Base-by-base conservation (phyloP, 192 early-diverging fungal species). In the Coemansia sp. region DNA sequence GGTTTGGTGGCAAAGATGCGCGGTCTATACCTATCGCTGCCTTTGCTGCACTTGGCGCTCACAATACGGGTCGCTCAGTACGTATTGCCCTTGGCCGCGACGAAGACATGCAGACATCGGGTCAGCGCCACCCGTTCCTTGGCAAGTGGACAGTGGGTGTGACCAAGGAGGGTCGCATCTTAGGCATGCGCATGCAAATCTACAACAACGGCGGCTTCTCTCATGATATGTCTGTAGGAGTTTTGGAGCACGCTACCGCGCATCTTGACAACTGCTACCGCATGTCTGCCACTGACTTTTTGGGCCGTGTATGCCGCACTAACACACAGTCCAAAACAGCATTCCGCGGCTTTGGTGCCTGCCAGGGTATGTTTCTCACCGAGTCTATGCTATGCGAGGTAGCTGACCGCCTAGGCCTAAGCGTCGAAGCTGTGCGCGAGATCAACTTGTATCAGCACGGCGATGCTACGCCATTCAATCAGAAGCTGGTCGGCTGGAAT, bases 291-390 rank as follows among this genome's bases (percentile, higher is more conserved):
- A 68, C 88, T 7, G 80, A 85, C 43, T 75, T 90, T 37, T 66
- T 70, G 24, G 94, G 94, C 43, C 76, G 81, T 42, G 72, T 93
- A 26, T 93, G 92, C 71, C 87, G 87, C 59, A 94, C 94, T 50
- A 93, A 94, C 82, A 85, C 87, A 35, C 86, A 90, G 67, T 90
- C 90, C 62, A 94, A 93, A 81, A 94, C 93, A 43, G 93, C 94
- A 3, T 90, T 93, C 85, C 84, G 94, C 65, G 87, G 93, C 28
- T 95, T 94, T 66, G 94, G 94, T 53, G 91, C 84, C 20, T 91
- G 92, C 53, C 92, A 95, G 77, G 92, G 88, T 38, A 91, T 92
- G 88, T 83, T 94, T 64, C 79, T 94, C 43, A 83, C 85, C 10
- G 93, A 94, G 77, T 87, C 86, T 23, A 91, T 85, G 66, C 89